Evolutionary conservation across 208 protist genomes (phyloP).

Genomic region (Leishmania mexicana): DNA sequence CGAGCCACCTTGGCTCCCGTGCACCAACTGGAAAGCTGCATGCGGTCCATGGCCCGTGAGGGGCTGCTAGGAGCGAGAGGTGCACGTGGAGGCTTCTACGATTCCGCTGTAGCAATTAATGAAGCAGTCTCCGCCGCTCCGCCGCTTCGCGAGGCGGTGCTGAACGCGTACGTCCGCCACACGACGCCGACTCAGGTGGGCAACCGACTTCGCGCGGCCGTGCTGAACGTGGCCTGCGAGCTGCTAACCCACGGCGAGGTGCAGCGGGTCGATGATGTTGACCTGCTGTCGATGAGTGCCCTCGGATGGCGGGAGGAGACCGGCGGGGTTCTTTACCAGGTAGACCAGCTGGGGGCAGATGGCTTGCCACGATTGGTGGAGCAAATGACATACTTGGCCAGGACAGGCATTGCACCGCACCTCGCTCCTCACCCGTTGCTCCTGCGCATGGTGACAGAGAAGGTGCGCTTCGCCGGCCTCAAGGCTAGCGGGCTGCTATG

Average conservation of each 20-base stretch:
- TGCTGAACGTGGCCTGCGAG: slow-evolving; percentile 66
- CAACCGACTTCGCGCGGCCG: slow-evolving; percentile 60
- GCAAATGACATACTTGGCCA: slow-evolving; percentile 43
- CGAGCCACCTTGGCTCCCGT: not conserved
- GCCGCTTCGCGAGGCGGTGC: slow-evolving; percentile 22
- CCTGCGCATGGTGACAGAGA: slow-evolving; percentile 42
- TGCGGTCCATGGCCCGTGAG: slow-evolving; percentile 39
- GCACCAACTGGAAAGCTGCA: slow-evolving; percentile 20
- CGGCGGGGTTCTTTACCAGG: slow-evolving; percentile 57
- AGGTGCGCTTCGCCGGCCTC: slow-evolving; percentile 53
- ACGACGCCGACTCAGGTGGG: slow-evolving; percentile 39
- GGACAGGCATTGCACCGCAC: slow-evolving; percentile 31
- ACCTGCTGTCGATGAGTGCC: slow-evolving; percentile 59
- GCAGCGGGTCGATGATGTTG: slow-evolving; percentile 46
- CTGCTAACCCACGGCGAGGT: slow-evolving; percentile 53
- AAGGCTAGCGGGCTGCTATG: slow-evolving; percentile 18
- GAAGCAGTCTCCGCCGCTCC: not conserved
- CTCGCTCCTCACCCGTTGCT: slow-evolving; percentile 68
- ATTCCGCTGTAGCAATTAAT: slow-evolving; percentile 10
- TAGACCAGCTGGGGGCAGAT: slow-evolving; percentile 38
- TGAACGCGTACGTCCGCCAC: slow-evolving; percentile 39
- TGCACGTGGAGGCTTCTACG: slow-evolving; percentile 61
- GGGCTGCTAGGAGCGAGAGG: slow-evolving; percentile 39
- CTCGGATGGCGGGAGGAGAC: slow-evolving; percentile 65
- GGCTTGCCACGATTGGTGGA: slow-evolving; percentile 40